Evolutionary conservation across 2,329 filamentous ascomycete genomes (phyloP).

Genomic region (Sphaerostilbella broomeana): DNA sequence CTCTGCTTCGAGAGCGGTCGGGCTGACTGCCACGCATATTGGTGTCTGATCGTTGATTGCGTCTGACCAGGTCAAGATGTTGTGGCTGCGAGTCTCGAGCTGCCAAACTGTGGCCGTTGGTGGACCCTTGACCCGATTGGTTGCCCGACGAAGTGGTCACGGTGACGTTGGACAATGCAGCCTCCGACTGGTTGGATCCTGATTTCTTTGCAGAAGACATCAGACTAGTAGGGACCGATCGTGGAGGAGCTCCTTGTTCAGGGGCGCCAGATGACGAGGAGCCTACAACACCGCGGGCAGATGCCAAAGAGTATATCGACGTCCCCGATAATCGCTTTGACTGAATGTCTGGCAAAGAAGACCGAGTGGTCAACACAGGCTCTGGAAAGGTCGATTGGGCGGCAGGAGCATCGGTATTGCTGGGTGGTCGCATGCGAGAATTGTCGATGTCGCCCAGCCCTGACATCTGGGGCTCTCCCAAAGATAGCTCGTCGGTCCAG

Average conservation of each 20-base stretch:
- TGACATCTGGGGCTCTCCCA: conserved; percentile 35
- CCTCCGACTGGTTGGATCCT: conserved; percentile 41
- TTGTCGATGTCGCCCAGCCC: conserved; percentile 44
- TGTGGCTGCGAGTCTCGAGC: conserved; percentile 35
- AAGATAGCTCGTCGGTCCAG: conserved; percentile 32
- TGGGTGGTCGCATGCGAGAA: conserved; percentile 38
- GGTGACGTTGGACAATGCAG: conserved; percentile 44
- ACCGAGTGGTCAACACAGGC: conserved; percentile 37
- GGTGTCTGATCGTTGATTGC: conserved; percentile 33
- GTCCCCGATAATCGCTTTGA: conserved; percentile 65
- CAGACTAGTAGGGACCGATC: conserved; percentile 39
- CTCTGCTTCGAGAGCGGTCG: conserved; percentile 58
- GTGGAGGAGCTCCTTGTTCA: conserved; percentile 37
- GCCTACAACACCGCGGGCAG: conserved; percentile 45
- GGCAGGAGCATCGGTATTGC: conserved; percentile 20
- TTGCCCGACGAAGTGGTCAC: conserved; percentile 45
- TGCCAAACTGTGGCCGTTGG: conserved; percentile 40
- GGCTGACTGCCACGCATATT: conserved; percentile 37
- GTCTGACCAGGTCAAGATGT: conserved; percentile 40
- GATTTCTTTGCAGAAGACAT: conserved; percentile 40
- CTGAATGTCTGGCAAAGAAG: conserved; percentile 45
- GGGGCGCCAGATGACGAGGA: conserved; percentile 47
- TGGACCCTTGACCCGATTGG: conserved; percentile 33
- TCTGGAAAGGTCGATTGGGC: conserved; percentile 40
- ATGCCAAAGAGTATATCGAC: conserved; percentile 64